Base-by-base conservation (phyloP, 768 basidiomycete species). In the Rubroboletus satanas region DNA sequence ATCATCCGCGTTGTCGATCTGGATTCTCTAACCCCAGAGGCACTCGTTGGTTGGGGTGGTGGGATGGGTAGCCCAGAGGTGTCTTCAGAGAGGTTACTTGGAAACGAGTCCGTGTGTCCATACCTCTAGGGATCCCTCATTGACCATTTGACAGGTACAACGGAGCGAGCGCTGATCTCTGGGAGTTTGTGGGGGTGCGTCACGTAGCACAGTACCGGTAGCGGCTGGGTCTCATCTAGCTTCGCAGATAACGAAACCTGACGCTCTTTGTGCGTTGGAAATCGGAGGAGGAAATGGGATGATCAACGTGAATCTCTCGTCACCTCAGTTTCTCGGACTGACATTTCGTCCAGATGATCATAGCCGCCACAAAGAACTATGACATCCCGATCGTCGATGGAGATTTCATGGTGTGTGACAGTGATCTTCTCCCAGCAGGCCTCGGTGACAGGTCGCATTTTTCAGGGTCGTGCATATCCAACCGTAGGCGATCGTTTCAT, bases 231-330 rank as follows among this genome's bases (percentile, higher is more conserved):
- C 51, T 55, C 53, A 64, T 23, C 42, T 37, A 17, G 5, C 14
- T 26, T 7, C 10, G n/a, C 49, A 72, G 69, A 71, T 71, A 26
- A 51, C 57, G 35, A 72, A 72, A 46, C 69, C 69, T 7, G 65
- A 63, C 18, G 77, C 74, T 12, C 74, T 76, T 11, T 62, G 71
- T 17, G 71, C 61, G 7, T 17, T 72, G 33, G 74, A 76, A 61
- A 78, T 79, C 39, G 78, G 77, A 12, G 76, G 76, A 15, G 72
- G 69, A 43, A 78, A 79, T 51, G 77, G 78, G 33, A 74, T 79
- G 72, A 71, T 71, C 72, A 59, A 72, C 56, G 74, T 74, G 59
- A 35, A 67, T 64, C 53, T 37, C 45, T 45, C 37, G 36, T 45
- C 29, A 45, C 28, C 18, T 33, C 11, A 7, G 31, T 52, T 49